Base-by-base conservation (phyloP, 306 rosid genomes). In the Vigna radiata region DNA sequence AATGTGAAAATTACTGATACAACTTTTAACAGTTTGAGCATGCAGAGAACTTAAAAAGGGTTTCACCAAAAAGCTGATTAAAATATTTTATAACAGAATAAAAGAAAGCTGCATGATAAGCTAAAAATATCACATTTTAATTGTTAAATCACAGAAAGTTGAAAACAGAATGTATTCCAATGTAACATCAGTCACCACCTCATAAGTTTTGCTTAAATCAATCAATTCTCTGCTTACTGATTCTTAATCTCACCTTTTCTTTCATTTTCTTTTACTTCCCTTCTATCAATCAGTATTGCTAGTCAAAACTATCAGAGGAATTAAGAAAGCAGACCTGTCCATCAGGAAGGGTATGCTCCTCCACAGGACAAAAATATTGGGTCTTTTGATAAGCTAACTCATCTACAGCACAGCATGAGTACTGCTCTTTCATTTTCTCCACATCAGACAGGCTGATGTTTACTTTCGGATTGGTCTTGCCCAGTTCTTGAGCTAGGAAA, bases 331-430 rank as follows among this genome's bases (percentile, higher is more conserved):
- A 79, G 13, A 94, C 98, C 98, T 94, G 97, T 85, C 98, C 97
- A 89, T 94, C 97, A 55, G 97, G 98, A 84, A 91, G 98, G 72
- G 86, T 89, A 43, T 94, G 98, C 62, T 83, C 79, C 88, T 94
- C 97, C 39, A 81, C 75, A 62, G 85, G 92, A 81, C 91, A 91
- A 60, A 89, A 85, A 60, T 55, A 67, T 67, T 65, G 6, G 21
- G 5, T 86, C 87, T 94, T 94, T 23, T 67, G 90, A 82, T 94
- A 94, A 76, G 96, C 98, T 83, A 94, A 83, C 68, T 90, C 97
- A 63, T 94, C 98, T 81, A 90, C 98, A 76, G 88, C 98, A 80
- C 96, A 91, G 77, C 94, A 88, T 7, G 98, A 84, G 81, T 81
- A 91, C 67, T 68, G 88, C 76, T 91, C 98, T 80, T 94, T 94